phyloP scores from a whole-genome alignment of 2,329 filamentous ascomycete genomes.

The Pestalotiopsis sp. region DNA sequence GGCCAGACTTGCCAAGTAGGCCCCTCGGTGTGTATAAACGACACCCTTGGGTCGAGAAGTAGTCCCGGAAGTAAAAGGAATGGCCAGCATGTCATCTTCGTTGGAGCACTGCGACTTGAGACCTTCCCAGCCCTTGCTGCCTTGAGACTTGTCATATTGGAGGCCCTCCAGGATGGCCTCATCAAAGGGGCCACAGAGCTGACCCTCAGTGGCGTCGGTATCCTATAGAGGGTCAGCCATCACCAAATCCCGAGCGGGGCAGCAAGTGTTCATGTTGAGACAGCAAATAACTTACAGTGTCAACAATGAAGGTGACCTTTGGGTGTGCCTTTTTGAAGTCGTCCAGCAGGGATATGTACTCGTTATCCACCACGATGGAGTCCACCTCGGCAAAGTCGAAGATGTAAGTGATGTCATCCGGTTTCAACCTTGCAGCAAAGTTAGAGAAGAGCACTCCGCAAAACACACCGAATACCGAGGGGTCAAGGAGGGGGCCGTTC shows the following conservation, averaged over 20 bases:
- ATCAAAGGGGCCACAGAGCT: conserved; percentile 79
- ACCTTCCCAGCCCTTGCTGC: conserved; percentile 73
- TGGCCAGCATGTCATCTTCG: conserved; percentile 81
- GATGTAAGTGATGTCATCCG: conserved; percentile 87
- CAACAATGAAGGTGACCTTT: conserved; percentile 72
- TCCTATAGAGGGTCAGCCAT: conserved; percentile 51
- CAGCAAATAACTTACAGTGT: conserved; percentile 47
- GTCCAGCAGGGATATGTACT: conserved; percentile 73
- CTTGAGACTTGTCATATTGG: conserved; percentile 66
- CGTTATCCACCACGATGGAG: conserved; percentile 81
- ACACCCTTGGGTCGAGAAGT: conserved; percentile 92
- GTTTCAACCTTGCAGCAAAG: conserved; percentile 28
- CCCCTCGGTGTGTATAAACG: conserved; percentile 84
- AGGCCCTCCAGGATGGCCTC: conserved; percentile 81
- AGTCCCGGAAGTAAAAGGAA: conserved; percentile 93
- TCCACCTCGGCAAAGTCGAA: conserved; percentile 88
- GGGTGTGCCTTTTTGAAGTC: conserved; percentile 63
- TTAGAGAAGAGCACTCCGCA: neutral
- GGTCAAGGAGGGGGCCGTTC: neutral
- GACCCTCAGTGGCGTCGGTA: conserved; percentile 74
- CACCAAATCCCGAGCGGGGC: neutral
- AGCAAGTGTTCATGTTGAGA: no score
- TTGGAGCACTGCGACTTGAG: conserved; percentile 70
- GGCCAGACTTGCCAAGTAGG: conserved; percentile 80
- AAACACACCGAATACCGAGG: neutral